These are phyloP conservation scores for Hypoxylon sp. DNA, from an alignment of 2,329 filamentous ascomycete species.

Conservation along the genomic window DNA sequence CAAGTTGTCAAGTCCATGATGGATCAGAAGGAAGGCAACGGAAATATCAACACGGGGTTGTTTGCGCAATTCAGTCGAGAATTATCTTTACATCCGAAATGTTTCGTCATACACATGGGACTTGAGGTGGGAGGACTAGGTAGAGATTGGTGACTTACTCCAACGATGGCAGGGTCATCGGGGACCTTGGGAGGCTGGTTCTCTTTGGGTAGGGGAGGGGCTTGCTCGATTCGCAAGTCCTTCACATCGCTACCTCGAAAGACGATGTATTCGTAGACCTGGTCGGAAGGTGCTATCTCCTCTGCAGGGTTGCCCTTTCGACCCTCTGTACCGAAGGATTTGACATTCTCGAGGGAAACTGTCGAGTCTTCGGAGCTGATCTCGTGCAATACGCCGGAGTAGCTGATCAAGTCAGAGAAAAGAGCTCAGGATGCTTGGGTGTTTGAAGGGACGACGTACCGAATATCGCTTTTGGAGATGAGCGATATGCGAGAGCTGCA, in stretches of 20 bases:
- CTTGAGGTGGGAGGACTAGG: conserved; percentile 19
- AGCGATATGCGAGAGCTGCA: conserved; percentile 90
- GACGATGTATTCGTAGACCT: conserved; percentile 98
- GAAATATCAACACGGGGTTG: conserved; percentile 94
- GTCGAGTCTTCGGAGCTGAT: conserved; percentile 98
- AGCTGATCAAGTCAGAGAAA: conserved; percentile 68
- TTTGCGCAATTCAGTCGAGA: conserved; percentile 92
- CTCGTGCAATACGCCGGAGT: conserved; percentile 94
- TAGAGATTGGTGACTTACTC: conserved; percentile 76
- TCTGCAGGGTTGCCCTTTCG: conserved; percentile 81
- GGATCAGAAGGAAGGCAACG: conserved; percentile 99
- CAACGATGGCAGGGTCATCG: conserved; percentile 95
- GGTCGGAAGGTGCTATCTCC: conserved; percentile 85
- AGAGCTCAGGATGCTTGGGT: conserved; percentile 23
- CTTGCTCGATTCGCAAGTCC: conserved; percentile 92
- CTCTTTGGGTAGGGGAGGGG: conserved; percentile 77
- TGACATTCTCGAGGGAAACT: conserved; percentile 96
- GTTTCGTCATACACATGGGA: conserved; percentile 79
- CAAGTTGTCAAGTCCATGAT: conserved; percentile 45
- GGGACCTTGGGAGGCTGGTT: conserved; percentile 82
- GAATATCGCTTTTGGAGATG: conserved; percentile 97
- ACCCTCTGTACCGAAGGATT: conserved; percentile 93
- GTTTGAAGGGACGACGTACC: conserved; percentile 66
- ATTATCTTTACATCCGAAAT: conserved; percentile 96
- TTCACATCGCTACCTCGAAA: conserved; percentile 99